Evolutionary conservation across 2,329 filamentous ascomycete species (phyloP), one percentile per base, ranked within the genome.

Genomic region (Furcasterigmium furcatum): DNA sequence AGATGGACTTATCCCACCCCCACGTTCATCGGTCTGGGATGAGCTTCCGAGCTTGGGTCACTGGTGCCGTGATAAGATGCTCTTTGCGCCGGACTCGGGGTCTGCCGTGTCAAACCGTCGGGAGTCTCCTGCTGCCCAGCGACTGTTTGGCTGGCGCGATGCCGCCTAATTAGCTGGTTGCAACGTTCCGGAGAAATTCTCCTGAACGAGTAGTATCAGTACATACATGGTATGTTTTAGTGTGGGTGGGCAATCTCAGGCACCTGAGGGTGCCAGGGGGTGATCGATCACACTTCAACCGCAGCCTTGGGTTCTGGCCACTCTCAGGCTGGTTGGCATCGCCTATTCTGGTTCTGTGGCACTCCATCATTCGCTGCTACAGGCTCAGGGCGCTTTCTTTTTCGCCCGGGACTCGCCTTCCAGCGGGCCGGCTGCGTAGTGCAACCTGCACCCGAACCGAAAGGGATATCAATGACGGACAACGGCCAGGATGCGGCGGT

Each of bases 371-470:
- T 35, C 32, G 32, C 32, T 35, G 32, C n/a, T 4, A 7, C 14
- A 19, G 32, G 32, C 10, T n/a, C 16, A 5, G 14, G 14, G 9
- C 18, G 14, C 32, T 42, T 42, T 29, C 40, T 42, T 42, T 42
- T 42, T 16, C 40, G 9, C n/a, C 30, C 27, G 40, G 40, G 40
- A 13, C 25, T 30, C 27, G 29, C 25, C 20, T 42, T 30, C 40
- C 40, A 42, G 25, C 40, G 40, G 40, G 18, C 40, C 40, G 40
- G 40, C 19, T 16, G 14, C 12, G 18, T 21, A 22, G 40, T 42
- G 40, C 27, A 12, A 42, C 25, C 29, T 19, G 14, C n/a, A n/a
- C 14, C 32, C 32, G 18, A 18, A 35, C 16, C 10, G 7, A 18
- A 35, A 10, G 32, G 32, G 16, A 19, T 19, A 18, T 35, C 32